phyloP scores from a whole-genome alignment of 2,329 filamentous ascomycete species.

The Venturia aucupariae region DNA sequence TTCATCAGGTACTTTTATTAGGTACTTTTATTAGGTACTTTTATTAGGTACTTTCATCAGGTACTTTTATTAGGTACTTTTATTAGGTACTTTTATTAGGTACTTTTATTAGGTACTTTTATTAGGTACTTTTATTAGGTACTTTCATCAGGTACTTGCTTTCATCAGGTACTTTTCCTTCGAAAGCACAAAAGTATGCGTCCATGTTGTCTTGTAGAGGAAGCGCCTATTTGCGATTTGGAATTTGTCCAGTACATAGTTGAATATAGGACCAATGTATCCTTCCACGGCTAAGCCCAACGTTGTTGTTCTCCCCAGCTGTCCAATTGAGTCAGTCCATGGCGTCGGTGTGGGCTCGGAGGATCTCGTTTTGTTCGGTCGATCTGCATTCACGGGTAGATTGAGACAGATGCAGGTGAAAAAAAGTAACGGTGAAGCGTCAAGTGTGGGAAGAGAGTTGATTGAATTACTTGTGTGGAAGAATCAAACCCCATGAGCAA shows the following conservation, averaged over 20 bases:
- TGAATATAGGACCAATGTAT: neutral
- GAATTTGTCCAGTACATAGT: neutral
- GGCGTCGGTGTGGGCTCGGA: neutral
- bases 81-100: no score
- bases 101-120: no score
- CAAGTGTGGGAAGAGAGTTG: no score
- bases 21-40: no score
- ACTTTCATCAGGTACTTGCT: no score
- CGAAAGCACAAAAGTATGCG: neutral
- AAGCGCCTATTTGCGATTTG: neutral
- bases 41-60: no score
- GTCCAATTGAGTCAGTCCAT: neutral
- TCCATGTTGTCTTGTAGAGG: neutral
- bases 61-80: no score
- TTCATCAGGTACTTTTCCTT: no score
- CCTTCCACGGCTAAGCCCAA: neutral
- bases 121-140: no score
- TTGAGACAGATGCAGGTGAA: neutral
- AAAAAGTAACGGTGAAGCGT: neutral
- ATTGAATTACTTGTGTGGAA: no score
- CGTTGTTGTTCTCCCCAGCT: neutral
- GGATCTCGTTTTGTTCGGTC: neutral
- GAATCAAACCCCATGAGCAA: no score
- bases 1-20: no score
- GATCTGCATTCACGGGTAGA: neutral